phyloP scores from a whole-genome alignment of 2,329 filamentous ascomycete species.

The Blumeriella jaapii region DNA sequence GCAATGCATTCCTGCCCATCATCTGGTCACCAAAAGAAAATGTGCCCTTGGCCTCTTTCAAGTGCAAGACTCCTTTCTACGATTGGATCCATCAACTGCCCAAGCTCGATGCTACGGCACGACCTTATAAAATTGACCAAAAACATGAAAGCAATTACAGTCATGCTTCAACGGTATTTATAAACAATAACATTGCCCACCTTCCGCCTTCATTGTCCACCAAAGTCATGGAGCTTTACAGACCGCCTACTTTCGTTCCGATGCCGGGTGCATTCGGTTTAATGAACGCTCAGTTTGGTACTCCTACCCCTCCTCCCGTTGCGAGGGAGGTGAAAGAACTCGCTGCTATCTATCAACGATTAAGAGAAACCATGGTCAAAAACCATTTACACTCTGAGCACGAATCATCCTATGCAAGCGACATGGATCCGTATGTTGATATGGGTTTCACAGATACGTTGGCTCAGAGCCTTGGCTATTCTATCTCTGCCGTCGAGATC shows the following conservation, averaged over 20 bases:
- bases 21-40: constrained; percentile 92
- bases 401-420: too few species aligned
- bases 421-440: too few species aligned
- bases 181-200: constrained; percentile 19
- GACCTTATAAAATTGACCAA: constrained; percentile 7
- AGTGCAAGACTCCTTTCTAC: constrained; percentile 48
- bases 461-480: constrained; percentile 61
- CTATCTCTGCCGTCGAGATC: constrained; percentile 82
- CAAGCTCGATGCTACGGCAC: constrained; percentile 6
- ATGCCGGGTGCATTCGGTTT: too few species aligned
- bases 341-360: constrained; percentile 46
- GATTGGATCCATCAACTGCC: constrained; percentile 22
- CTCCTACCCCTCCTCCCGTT: constrained; percentile 24
- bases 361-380: constrained; percentile 45
- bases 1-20: constrained; percentile 88
- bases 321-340: constrained; percentile 37
- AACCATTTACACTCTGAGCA: constrained; percentile 36
- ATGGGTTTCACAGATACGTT: constrained; percentile 47
- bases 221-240: constrained; percentile 22
- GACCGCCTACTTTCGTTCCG: constrained; percentile 3
- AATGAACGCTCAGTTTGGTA: too few species aligned
- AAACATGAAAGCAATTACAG: constrained; percentile 4
- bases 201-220: constrained; percentile 16
- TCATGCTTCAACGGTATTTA: constrained; percentile 17
- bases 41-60: constrained; percentile 63